Conservation (phyloP, 352 stramenopile species). For the Peronospora tabacina region DNA sequence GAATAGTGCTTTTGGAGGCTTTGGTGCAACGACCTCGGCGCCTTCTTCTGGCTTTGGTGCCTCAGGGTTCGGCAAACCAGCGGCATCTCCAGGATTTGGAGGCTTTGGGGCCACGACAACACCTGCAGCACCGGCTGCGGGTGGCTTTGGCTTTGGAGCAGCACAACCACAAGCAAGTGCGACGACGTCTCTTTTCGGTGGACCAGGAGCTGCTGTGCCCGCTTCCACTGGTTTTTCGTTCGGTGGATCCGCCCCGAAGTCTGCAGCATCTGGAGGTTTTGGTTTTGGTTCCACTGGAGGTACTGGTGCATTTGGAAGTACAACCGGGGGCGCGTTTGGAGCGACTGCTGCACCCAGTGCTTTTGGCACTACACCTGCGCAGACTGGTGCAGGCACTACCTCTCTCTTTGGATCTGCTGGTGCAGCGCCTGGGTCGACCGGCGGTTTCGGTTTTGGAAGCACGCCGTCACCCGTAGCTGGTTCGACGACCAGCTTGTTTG, state of each 20-base stretch:
- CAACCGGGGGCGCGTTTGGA: conserved; percentile 30
- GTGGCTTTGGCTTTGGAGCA: conserved; percentile 37
- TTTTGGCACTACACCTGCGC: conserved; percentile 31
- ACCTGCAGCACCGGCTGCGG: conserved; percentile 25
- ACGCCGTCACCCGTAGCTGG: conserved; percentile 20
- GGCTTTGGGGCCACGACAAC: conserved; percentile 31
- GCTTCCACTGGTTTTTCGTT: conserved; percentile 39
- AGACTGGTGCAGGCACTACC: conserved; percentile 27
- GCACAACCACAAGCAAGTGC: conserved; percentile 25
- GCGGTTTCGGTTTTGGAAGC: conserved; percentile 39
- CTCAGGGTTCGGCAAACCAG: conserved; percentile 42
- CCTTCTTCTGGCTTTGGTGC: conserved; percentile 35
- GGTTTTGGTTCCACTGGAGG: conserved; percentile 34
- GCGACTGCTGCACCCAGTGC: conserved; percentile 26
- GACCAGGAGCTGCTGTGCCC: conserved; percentile 21
- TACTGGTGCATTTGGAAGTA: conserved; percentile 31
- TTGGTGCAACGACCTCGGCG: conserved; percentile 33
- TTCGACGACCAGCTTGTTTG: conserved; percentile 36
- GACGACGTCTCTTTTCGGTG: conserved; percentile 39
- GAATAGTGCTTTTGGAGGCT: conserved; percentile 43
- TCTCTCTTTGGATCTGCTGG: conserved; percentile 37
- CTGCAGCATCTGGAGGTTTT: conserved; percentile 31
- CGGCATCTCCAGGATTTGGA: conserved; percentile 29
- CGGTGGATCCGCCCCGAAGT: conserved; percentile 27
- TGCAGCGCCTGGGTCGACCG: conserved; percentile 22